These are phyloP conservation scores for Xylariaceae sp. DNA, from an alignment of 2,329 filamentous ascomycete species.

Conservation along the genomic window DNA sequence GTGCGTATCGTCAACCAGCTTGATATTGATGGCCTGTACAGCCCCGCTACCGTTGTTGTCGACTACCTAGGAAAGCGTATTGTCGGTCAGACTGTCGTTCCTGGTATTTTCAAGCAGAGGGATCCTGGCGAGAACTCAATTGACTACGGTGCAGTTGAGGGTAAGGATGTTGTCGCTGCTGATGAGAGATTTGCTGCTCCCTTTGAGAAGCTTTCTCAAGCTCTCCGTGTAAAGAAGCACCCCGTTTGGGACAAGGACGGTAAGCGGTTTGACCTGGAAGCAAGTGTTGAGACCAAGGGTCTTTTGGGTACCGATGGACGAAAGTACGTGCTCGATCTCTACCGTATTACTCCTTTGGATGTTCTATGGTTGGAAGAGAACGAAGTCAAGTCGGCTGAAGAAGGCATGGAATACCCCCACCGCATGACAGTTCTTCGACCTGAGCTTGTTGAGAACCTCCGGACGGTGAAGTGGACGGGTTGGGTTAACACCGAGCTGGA, in stretches of 20 bases:
- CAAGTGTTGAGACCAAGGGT: conserved; percentile 96
- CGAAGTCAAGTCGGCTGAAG: conserved; percentile 41
- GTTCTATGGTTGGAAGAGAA: conserved; percentile 83
- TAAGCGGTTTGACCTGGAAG: conserved; percentile 84
- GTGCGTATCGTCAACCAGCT: conserved; percentile 95
- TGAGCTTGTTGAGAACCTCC: conserved; percentile 83
- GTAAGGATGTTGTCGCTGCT: conserved; percentile 88
- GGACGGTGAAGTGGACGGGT: conserved; percentile 78
- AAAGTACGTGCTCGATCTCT: conserved; percentile 96
- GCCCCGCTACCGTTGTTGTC: conserved; percentile 90
- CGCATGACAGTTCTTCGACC: conserved; percentile 91
- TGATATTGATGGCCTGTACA: conserved; percentile 90
- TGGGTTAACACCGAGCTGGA: conserved; percentile 78
- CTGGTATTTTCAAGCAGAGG: conserved; percentile 97
- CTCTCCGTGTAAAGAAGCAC: conserved; percentile 88
- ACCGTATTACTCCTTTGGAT: conserved; percentile 89
- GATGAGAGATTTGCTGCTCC: conserved; percentile 78
- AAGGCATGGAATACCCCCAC: conserved; percentile 69
- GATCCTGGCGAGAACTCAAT: conserved; percentile 98
- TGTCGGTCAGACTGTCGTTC: conserved; percentile 95
- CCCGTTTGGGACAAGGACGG: conserved; percentile 97
- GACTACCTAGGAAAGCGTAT: conserved; percentile 97
- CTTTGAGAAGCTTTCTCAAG: conserved; percentile 87
- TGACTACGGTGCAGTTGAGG: conserved; percentile 96
- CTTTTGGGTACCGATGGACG: conserved; percentile 93